phyloP scores from a whole-genome alignment of 768 basidiomycete genomes.

The Dentipellis fragilis region DNA sequence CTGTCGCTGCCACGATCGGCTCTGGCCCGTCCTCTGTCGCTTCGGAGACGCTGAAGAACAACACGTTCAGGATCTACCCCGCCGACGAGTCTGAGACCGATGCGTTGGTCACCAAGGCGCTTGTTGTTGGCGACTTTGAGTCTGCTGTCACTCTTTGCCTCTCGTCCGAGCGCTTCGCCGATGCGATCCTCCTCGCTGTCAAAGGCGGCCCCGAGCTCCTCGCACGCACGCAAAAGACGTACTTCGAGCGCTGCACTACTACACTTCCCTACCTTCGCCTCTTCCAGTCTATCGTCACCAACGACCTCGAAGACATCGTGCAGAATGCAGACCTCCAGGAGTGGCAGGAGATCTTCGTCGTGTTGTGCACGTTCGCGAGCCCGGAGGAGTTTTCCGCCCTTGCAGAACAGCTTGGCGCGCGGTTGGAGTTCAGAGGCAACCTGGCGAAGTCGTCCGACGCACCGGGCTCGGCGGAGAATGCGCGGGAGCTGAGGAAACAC shows the following conservation, averaged over 20 bases:
- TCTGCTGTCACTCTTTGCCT: constrained; percentile 89
- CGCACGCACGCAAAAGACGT: constrained; percentile 81
- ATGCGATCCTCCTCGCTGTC: constrained; percentile 89
- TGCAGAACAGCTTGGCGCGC: constrained; percentile 83
- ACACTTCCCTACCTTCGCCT: constrained; percentile 82
- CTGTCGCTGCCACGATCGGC: constrained; percentile 92
- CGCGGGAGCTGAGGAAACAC: constrained; percentile 55
- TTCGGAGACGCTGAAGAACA: constrained; percentile 63
- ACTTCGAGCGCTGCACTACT: constrained; percentile 77
- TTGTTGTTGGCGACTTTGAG: constrained; percentile 93
- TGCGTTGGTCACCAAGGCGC: constrained; percentile 79
- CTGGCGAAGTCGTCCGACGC: constrained; percentile 42
- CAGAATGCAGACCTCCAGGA: constrained; percentile 92
- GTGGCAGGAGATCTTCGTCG: constrained; percentile 95
- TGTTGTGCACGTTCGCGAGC: constrained; percentile 87
- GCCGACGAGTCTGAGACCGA: constrained; percentile 81
- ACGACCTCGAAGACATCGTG: constrained; percentile 88
- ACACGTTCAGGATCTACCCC: constrained; percentile 88
- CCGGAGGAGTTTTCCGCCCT: constrained; percentile 80
- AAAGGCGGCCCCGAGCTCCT: constrained; percentile 85
- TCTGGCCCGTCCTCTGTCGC: constrained; percentile 78
- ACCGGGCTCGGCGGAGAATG: constrained; percentile 25
- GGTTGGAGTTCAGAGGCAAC: constrained; percentile 79
- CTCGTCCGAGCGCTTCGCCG: constrained; percentile 82
- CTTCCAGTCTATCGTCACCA: constrained; percentile 88